phyloP scores from a whole-genome alignment of 1,284 basidiomycete species.

The Leccinum colubrinum region DNA sequence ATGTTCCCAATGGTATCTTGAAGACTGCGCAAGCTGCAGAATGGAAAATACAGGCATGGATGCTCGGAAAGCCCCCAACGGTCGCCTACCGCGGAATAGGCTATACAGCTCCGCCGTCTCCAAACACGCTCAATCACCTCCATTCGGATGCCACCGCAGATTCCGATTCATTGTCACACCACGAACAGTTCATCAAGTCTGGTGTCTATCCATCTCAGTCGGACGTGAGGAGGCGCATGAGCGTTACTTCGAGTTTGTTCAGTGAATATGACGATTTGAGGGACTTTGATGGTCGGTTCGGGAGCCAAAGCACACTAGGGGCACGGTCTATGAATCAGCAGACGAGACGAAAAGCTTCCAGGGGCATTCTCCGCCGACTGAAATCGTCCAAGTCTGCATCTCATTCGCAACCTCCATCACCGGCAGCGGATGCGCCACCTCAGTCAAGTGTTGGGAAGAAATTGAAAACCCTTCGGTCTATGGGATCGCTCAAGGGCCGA shows the following conservation, averaged over 20 bases:
- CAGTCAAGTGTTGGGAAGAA: slow-evolving; percentile 44
- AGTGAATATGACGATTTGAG: slow-evolving; percentile 83
- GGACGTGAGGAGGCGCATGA: slow-evolving; percentile 52
- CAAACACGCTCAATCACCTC: slow-evolving; percentile 27
- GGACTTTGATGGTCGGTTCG: slow-evolving; percentile 82
- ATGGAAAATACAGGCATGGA: slow-evolving; percentile 96
- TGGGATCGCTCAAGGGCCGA: slow-evolving; percentile 71
- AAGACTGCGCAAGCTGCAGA: slow-evolving; percentile 96
- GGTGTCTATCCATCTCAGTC: slow-evolving; percentile 36
- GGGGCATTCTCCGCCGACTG: slow-evolving; percentile 60
- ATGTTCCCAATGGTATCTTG: slow-evolving; percentile 90
- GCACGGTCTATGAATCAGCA: slow-evolving; percentile 37
- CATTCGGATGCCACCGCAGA: slow-evolving; percentile 24
- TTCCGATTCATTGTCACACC: slow-evolving; percentile 28
- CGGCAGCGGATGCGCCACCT: slow-evolving; percentile 36
- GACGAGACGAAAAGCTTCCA: slow-evolving; percentile 54
- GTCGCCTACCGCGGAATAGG: slow-evolving; percentile 80
- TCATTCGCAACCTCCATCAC: slow-evolving; percentile 41
- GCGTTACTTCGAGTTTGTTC: slow-evolving; percentile 60
- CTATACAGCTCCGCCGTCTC: slow-evolving; percentile 49
- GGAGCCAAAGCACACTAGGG: slow-evolving; percentile 71
- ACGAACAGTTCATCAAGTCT: slow-evolving; percentile 30
- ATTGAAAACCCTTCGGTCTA: slow-evolving; percentile 72
- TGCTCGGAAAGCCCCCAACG: slow-evolving; percentile 90
- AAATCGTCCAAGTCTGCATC: slow-evolving; percentile 43